A percentile compares a stretch with the other conserved stretches of the same genome.
These are phyloP conservation scores for Lactarius trivialis DNA, from an alignment of 768 basidiomycete genomes.

Conservation along the genomic window DNA sequence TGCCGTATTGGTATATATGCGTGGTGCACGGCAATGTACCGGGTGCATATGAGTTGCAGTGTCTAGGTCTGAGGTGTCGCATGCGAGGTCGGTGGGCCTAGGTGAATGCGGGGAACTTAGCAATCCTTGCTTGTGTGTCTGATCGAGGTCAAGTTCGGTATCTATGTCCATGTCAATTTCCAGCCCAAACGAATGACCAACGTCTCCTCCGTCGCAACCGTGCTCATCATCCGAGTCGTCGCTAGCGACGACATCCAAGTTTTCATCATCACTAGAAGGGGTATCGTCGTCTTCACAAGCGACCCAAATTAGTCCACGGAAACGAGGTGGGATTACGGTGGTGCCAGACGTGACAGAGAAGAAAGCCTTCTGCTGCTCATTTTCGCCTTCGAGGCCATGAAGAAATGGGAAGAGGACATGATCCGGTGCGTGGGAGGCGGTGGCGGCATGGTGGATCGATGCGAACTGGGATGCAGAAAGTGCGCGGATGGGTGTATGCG, in stretches of 20 bases:
- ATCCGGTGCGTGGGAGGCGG: constrained; percentile 70
- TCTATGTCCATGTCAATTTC: constrained; percentile 32
- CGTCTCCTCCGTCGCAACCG: constrained; percentile 21
- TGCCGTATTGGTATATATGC: constrained; percentile 22
- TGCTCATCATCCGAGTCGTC: constrained; percentile 27
- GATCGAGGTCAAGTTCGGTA: constrained; percentile 25
- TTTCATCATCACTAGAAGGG: constrained; percentile 28
- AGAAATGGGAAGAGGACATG: constrained; percentile 81
- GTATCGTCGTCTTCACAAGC: constrained; percentile 60
- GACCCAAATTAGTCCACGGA: constrained; percentile 77
- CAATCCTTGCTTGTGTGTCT: constrained; percentile 6
- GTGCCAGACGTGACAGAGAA: constrained; percentile 41
- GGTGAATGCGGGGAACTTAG: neutral
- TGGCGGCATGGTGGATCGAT: constrained; percentile 53
- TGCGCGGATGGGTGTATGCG: constrained; percentile 37
- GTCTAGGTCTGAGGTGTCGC: constrained; percentile 21
- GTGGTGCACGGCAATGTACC: constrained; percentile 25
- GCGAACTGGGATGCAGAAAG: constrained; percentile 46
- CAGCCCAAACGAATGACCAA: constrained; percentile 28
- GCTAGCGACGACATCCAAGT: constrained; percentile 26
- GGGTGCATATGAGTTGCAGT: constrained; percentile 46
- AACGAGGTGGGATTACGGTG: constrained; percentile 32
- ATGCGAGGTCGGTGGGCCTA: constrained; percentile 3
- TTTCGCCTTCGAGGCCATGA: constrained; percentile 80
- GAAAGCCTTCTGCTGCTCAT: constrained; percentile 74